Conservation (phyloP, 495 filamentous ascomycete genomes). For the Glonium stellatum region DNA sequence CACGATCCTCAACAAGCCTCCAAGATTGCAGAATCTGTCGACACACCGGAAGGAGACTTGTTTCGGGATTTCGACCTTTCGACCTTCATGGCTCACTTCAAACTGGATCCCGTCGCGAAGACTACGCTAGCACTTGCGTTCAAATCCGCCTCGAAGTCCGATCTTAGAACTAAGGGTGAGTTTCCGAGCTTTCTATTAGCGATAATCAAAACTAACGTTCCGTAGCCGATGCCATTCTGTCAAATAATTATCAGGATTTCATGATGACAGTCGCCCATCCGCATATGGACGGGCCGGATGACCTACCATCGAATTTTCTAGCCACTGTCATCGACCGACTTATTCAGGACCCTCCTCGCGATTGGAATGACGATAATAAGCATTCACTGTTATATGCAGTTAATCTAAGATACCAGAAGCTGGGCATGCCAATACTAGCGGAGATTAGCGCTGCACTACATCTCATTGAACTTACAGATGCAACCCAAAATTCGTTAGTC, state of each 20-base stretch:
- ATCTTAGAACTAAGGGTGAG: conserved; percentile 84
- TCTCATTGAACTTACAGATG: conserved; percentile 61
- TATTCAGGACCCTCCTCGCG: conserved; percentile 70
- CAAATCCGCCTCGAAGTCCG: conserved; percentile 66
- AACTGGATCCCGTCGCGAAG: conserved; percentile 79
- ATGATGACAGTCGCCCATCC: conserved; percentile 47
- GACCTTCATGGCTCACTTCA: conserved; percentile 89
- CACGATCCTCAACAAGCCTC: conserved; percentile 72
- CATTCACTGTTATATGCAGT: conserved; percentile 59
- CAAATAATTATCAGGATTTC: conserved; percentile 66
- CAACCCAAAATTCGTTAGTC: conserved; percentile 55
- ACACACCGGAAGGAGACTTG: conserved; percentile 76
- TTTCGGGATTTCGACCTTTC: conserved; percentile 92
- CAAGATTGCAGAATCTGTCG: conserved; percentile 88
- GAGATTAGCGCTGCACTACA: conserved; percentile 69
- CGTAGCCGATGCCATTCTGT: conserved; percentile 75
- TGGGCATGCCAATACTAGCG: conserved; percentile 55
- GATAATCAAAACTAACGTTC: conserved; percentile 23
- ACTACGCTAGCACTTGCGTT: conserved; percentile 84
- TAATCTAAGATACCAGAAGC: conserved; percentile 57
- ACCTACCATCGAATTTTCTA: conserved; percentile 58
- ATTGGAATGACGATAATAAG: conserved; percentile 70
- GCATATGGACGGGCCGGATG: conserved; percentile 49
- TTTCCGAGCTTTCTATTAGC: conserved; percentile 2
- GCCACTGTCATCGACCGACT: conserved; percentile 74